phyloP scores from a whole-genome alignment of 176 grass and related monocot species.

The Oryza rufipogon region DNA sequence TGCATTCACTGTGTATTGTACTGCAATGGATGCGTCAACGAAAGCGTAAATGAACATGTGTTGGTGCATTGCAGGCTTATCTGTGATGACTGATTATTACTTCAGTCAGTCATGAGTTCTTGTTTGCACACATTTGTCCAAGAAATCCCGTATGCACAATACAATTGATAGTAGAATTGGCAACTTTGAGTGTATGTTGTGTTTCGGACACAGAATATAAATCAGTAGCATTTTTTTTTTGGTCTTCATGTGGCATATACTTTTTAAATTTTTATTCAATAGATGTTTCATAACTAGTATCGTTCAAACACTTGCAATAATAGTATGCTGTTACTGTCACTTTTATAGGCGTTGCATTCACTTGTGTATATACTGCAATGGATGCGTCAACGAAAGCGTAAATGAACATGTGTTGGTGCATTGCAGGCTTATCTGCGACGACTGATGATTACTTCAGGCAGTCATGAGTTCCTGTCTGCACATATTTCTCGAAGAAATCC shows the following conservation, averaged over 20 bases:
- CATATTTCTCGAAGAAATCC: neutral
- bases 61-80: conserved; percentile 40
- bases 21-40: conserved; percentile 62
- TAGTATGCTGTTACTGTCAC: neutral
- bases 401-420: conserved; percentile 46
- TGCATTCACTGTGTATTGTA: conserved; percentile 44
- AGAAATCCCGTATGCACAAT: neutral
- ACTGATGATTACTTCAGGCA: conserved; percentile 19
- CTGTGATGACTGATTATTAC: conserved; percentile 1
- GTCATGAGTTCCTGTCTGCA: conserved; percentile 3
- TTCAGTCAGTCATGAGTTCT: neutral
- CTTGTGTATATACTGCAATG: conserved; percentile 41
- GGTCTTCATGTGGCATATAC: too few relatives aligned
- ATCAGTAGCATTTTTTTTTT: too few relatives aligned
- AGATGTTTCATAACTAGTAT: neutral
- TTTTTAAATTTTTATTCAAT: neutral
- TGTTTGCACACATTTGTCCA: conserved; percentile 33
- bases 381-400: conserved; percentile 67
- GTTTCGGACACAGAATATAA: neutral
- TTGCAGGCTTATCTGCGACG: conserved; percentile 15
- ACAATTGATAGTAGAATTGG: neutral
- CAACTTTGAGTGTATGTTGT: neutral
- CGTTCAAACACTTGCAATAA: neutral
- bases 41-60: conserved; percentile 57
- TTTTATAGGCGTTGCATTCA: conserved; percentile 73